Base-by-base conservation (phyloP, 441 rosid genomes). In the Gossypium schwendimanii region DNA sequence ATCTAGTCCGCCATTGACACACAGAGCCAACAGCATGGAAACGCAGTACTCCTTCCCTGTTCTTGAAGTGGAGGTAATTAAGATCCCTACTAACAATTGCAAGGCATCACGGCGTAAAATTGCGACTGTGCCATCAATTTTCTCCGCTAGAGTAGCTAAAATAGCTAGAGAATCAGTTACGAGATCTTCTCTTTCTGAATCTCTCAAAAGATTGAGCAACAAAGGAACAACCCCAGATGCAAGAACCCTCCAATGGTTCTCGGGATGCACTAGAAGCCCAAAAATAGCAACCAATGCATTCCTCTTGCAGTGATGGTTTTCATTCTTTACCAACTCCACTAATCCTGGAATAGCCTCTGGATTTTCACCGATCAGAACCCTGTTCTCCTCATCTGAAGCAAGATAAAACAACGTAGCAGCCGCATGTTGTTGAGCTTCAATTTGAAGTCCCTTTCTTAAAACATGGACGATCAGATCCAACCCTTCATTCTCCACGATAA, bases 321-420 rank as follows among this genome's bases (percentile, higher is more conserved):
- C 87, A 11, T 77, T 71, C 62, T 74, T 80, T 18, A 87, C 70
- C 80, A 91, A 73, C 26, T 83, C 82, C 54, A 91, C 70, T 77
- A 93, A 81, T 70, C 82, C 84, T 0, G 85, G 69, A 36, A 91
- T 79, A 70, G 96, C 84, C 14, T 78, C 87, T 0, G 88, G 63
- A 26, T 76, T 83, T 82, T 88, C 94, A 47, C 97, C 93, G 28
- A 94, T 90, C 75, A 78, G 49, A 77, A 70, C 83, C 71, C 96
- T 80, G 78, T 85, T 83, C 59, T 91, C 90, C 72, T 87, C 86
- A 18, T 84, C n/a, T 0, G 93, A 89, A 62, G 93, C 87, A 0
- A 91, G 81, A 77, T 89, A 93, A 67, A 87, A 93, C 49, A 93
- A 21, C 3, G 85, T 61, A 24, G 88, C 93, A 15, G 97, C 96